These are phyloP conservation scores for Cryptosporidium bovis DNA, from an alignment of 169 alveolate species.

Conservation along the genomic window DNA sequence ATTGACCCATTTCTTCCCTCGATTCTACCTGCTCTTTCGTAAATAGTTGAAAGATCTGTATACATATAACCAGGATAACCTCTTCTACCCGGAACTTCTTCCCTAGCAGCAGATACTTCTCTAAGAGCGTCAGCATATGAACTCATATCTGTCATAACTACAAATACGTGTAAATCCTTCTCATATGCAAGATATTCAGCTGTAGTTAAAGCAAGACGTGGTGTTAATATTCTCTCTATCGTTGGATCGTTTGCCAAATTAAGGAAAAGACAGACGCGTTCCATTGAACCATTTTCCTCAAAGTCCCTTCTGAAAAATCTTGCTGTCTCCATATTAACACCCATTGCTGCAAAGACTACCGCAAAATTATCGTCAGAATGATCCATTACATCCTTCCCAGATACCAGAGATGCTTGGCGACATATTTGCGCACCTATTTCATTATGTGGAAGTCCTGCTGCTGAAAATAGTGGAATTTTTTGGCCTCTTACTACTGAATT, in stretches of 20 bases:
- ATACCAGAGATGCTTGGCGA: conserved; percentile 98
- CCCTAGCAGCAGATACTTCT: conserved; percentile 99
- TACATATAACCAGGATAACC: conserved; percentile 99
- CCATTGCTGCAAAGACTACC: conserved; percentile 99
- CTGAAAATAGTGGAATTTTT: conserved; percentile 99
- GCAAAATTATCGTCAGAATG: conserved; percentile 99
- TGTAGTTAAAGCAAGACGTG: conserved; percentile 98
- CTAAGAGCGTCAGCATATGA: conserved; percentile 99
- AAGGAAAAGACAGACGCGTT: conserved; percentile 97
- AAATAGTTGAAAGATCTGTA: conserved; percentile 98
- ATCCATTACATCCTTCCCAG: conserved; percentile 97
- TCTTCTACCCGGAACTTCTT: conserved; percentile 99
- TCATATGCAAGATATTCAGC: conserved; percentile 99
- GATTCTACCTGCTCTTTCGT: conserved; percentile 99
- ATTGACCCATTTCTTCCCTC: conserved; percentile 96
- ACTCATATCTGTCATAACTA: conserved; percentile 99
- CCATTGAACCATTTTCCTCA: conserved; percentile 99
- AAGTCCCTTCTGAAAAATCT: conserved; percentile 99
- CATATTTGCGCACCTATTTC: conserved; percentile 99
- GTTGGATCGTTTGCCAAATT: conserved; percentile 99
- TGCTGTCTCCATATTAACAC: conserved; percentile 99
- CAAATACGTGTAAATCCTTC: conserved; percentile 97
- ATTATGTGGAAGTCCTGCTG: conserved; percentile 99
- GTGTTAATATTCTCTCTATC: conserved; percentile 98
- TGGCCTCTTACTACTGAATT: conserved; percentile 99